Conservation (phyloP, 169 alveolate genomes). For the Babesia sp. region DNA sequence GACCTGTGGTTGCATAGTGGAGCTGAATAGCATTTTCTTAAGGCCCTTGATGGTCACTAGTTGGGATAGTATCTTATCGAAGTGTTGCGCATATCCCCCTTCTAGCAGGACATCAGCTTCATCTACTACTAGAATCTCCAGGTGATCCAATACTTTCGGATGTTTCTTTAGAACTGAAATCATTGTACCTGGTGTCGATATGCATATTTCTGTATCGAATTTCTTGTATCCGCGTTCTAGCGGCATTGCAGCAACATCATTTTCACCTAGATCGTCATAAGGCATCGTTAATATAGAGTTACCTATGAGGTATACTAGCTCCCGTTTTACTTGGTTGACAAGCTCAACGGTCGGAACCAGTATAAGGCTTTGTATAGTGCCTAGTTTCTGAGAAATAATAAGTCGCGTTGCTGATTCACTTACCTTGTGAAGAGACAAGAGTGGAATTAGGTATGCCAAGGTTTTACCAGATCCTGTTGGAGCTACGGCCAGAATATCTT, state of each 20-base stretch:
- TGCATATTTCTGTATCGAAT: slow-evolving; percentile 31
- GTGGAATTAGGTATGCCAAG: slow-evolving; percentile 73
- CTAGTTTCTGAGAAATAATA: slow-evolving; percentile 4
- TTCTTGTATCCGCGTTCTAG: slow-evolving; percentile 30
- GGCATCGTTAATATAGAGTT: not conserved
- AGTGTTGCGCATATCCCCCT: slow-evolving; percentile 53
- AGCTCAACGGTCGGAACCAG: slow-evolving; percentile 98
- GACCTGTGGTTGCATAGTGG: slow-evolving; percentile 61
- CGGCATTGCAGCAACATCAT: slow-evolving; percentile 18
- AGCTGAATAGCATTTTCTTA: slow-evolving; percentile 47
- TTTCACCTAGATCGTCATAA: slow-evolving; percentile 16
- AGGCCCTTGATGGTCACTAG: not conserved
- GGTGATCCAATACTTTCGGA: slow-evolving; percentile 76
- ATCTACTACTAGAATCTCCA: slow-evolving; percentile 92
- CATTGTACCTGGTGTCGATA: slow-evolving; percentile 62
- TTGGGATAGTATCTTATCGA: slow-evolving; percentile 38
- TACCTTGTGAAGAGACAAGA: slow-evolving; percentile 47
- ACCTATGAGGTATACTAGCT: slow-evolving; percentile 56
- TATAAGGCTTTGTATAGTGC: slow-evolving; percentile 69
- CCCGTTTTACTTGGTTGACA: slow-evolving; percentile 93
- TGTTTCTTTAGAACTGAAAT: slow-evolving; percentile 24
- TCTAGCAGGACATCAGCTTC: slow-evolving; percentile 97
- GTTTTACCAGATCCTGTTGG: slow-evolving; percentile 84
- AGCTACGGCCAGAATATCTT: slow-evolving; percentile 73
- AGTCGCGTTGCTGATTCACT: not conserved